Percentiles rank a stretch among this genome's conserved stretches.
phyloP scores from a whole-genome alignment of 805 yeast species.

The Ogataea ramenticola region DNA sequence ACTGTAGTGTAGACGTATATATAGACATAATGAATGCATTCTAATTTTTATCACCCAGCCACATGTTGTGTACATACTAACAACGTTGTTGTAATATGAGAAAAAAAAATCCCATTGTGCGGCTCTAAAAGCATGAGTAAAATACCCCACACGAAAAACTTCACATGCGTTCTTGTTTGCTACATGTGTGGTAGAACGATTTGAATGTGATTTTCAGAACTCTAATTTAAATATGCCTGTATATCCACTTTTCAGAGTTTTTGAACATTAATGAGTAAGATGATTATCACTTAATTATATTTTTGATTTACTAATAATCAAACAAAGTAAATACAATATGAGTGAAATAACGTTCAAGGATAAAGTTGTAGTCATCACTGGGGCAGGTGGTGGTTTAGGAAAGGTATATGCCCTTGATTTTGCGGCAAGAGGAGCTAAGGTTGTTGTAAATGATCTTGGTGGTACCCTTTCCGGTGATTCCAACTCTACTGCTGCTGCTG shows the following conservation, averaged over 20 bases:
- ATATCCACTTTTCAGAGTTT: background rate
- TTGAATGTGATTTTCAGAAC: background rate
- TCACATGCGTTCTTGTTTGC: background rate
- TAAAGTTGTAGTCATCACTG: constrained; percentile 88
- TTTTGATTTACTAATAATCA: too few species aligned
- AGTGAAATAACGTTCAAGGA: constrained; percentile 50
- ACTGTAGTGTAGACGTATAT: background rate
- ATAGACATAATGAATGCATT: background rate
- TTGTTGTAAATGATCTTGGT: constrained; percentile 92
- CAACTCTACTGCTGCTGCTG: constrained; percentile 70
- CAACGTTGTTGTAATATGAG: too few species aligned
- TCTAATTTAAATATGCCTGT: background rate
- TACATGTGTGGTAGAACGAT: background rate
- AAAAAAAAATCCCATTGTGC: too few species aligned
- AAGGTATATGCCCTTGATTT: constrained; percentile 78
- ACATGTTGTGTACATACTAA: too few species aligned
- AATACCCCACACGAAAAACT: background rate
- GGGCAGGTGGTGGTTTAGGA: constrained; percentile 98
- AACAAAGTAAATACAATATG: background rate
- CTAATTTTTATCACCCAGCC: too few species aligned
- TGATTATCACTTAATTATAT: too few species aligned
- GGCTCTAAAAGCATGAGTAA: too few species aligned
- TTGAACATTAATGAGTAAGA: too few species aligned
- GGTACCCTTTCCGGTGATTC: constrained; percentile 75
- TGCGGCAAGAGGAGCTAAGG: constrained; percentile 89